Base-by-base conservation (phyloP, 1,284 basidiomycete species). In the Boletellus sp. region DNA sequence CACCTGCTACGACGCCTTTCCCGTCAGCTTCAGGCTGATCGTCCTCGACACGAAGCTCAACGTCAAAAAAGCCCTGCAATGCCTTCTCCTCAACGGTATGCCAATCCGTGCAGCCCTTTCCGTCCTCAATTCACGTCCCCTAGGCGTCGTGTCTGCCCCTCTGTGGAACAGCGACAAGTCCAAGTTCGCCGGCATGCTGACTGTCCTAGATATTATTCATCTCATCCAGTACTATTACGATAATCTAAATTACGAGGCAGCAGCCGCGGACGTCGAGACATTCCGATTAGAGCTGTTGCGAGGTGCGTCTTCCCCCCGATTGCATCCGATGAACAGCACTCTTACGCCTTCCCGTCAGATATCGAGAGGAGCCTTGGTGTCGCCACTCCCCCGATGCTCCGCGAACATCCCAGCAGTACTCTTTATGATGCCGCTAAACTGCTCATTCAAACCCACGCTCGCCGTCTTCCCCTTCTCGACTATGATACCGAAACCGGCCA, bases 221-320 rank as follows among this genome's bases (percentile, higher is more conserved):
- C 83, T 97, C 55, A 97, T 97, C 56, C 94, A 97, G 66, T 96
- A 93, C 73, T 97, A 97, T 72, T 96, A 96, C 68, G 82, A 87
- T 51, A 88, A 88, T 16, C 83, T 89, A 10, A 83, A 83, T 33
- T 98, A 95, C 73, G 93, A 94, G 60, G 85, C 84, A 44, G 95
- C 93, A 0, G 83, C 88, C 0, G 81, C 87, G 21, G 94, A 99
- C 62, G 96, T 98, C 1, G 96, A 99, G 68, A 89, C 83, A n/a
- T 93, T 99, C 71, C 82, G 91, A 39, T 77, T 99, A 33, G 91
- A 96, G 63, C 85, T 85, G 44, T 73, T 97, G 51, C 74, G 94
- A 81, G 91, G 93, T 92, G 63, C 43, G 80, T 51, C 40, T 42
- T 54, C 50, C 62, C 36, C 53, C 60, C 49, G 46, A 54, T 55